These are phyloP conservation scores for Prunella vulgaris DNA, from an alignment of 257 asterid species.

Conservation along the genomic window DNA sequence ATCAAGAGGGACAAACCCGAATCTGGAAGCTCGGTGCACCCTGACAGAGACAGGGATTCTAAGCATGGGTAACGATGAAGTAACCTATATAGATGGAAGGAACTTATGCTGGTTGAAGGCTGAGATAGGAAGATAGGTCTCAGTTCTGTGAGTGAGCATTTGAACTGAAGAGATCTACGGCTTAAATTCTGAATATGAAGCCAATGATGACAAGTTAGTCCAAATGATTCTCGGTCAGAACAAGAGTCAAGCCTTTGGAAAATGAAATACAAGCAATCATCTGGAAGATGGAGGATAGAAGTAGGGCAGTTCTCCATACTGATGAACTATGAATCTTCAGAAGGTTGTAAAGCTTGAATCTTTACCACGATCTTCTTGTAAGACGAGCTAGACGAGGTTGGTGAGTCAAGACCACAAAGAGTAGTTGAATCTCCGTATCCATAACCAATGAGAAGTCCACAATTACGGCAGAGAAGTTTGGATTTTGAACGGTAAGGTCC, in stretches of 20 bases:
- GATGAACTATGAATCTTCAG: conserved; percentile 29
- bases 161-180: conserved; percentile 58
- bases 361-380: conserved; percentile 58
- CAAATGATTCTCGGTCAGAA: conserved; percentile 60
- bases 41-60: conserved; percentile 50
- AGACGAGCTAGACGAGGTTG: conserved; percentile 51
- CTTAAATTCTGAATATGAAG: conserved; percentile 54
- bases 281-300: conserved; percentile 43
- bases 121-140: conserved; percentile 36
- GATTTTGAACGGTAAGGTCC: conserved; percentile 52
- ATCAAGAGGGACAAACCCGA: conserved; percentile 42
- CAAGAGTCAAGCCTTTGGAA: conserved; percentile 45
- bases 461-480: conserved; percentile 76
- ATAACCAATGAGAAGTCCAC: conserved; percentile 64
- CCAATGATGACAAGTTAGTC: conserved; percentile 67
- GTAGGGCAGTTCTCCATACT: conserved; percentile 33
- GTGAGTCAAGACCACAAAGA: conserved; percentile 63
- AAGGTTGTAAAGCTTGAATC: conserved; percentile 59
- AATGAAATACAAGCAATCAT: conserved; percentile 54
- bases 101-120: conserved; percentile 22
- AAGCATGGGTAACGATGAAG: conserved; percentile 50
- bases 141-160: conserved; percentile 43
- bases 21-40: conserved; percentile 66
- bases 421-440: conserved; percentile 57
- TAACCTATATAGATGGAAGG: conserved; percentile 42